Percentiles rank a stretch among this genome's conserved stretches.
phyloP scores from a whole-genome alignment of 2,329 filamentous ascomycete genomes.

The Lachnellula hyalina region DNA sequence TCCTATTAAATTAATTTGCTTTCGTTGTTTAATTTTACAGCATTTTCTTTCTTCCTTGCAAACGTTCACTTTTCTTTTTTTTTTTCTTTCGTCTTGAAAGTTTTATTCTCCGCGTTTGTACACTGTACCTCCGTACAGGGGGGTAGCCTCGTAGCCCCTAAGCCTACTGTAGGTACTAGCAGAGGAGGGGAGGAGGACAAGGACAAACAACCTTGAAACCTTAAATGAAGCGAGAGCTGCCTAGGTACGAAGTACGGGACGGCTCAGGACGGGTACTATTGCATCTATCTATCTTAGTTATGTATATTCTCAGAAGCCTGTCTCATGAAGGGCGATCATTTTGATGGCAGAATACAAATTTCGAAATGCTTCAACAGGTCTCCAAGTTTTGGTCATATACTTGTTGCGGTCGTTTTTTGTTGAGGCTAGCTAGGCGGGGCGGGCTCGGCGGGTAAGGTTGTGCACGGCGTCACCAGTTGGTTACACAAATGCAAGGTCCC shows the following conservation, averaged over 20 bases:
- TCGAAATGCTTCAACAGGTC: too few relatives aligned
- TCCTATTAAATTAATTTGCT: background rate
- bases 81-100: background rate
- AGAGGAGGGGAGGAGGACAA: background rate
- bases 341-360: too few relatives aligned
- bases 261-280: too few relatives aligned
- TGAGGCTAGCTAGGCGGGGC: background rate
- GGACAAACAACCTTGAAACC: background rate
- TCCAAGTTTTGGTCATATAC: background rate
- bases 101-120: background rate
- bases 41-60: background rate
- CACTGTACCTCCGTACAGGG: background rate
- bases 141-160: too few relatives aligned
- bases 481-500: conserved; percentile 9
- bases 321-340: background rate
- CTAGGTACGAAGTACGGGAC: too few relatives aligned
- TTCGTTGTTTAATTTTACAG: background rate
- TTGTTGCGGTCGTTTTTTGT: background rate
- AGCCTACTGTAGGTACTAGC: too few relatives aligned
- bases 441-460: background rate
- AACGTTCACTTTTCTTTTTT: background rate
- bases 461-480: background rate
- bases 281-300: background rate
- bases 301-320: background rate
- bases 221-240: background rate